Evolutionary conservation across 169 alveolate species (phyloP).

Genomic region (Neospora caninum): DNA sequence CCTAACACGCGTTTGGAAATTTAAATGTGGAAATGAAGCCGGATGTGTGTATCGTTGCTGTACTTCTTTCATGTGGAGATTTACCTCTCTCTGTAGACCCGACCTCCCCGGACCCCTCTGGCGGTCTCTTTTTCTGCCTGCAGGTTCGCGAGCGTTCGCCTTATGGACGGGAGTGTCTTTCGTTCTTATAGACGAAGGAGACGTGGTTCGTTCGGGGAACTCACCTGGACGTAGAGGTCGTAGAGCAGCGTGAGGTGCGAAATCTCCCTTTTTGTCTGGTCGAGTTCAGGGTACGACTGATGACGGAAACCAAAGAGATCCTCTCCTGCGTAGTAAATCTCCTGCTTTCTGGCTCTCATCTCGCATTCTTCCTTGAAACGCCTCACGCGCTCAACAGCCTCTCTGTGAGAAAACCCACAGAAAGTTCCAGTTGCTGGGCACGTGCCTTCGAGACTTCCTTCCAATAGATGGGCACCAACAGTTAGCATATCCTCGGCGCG

Average conservation of each 20-base stretch:
- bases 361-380: constrained; percentile 85
- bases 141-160: too few relatives aligned
- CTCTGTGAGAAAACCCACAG: constrained; percentile 76
- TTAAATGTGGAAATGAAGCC: too few relatives aligned
- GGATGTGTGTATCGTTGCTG: too few relatives aligned
- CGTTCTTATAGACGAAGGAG: not conserved
- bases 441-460: too few relatives aligned
- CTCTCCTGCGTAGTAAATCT: constrained; percentile 92
- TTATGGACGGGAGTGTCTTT: too few relatives aligned
- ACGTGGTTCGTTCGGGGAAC: not conserved
- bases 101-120: too few relatives aligned
- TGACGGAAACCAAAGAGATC: constrained; percentile 94
- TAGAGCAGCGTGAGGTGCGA: constrained; percentile 92
- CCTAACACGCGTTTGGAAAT: too few relatives aligned
- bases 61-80: too few relatives aligned
- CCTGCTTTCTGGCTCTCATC: constrained; percentile 83
- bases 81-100: too few relatives aligned
- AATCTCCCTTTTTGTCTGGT: constrained; percentile 92
- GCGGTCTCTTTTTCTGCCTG: not conserved
- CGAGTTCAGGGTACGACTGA: constrained; percentile 93
- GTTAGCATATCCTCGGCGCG: too few relatives aligned
- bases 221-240: constrained; percentile 84
- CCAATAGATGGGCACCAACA: too few relatives aligned
- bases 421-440: too few relatives aligned
- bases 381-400: constrained; percentile 88